These are phyloP conservation scores for Aureobasidium lini DNA, from an alignment of 2,329 filamentous ascomycete genomes.

Conservation along the genomic window DNA sequence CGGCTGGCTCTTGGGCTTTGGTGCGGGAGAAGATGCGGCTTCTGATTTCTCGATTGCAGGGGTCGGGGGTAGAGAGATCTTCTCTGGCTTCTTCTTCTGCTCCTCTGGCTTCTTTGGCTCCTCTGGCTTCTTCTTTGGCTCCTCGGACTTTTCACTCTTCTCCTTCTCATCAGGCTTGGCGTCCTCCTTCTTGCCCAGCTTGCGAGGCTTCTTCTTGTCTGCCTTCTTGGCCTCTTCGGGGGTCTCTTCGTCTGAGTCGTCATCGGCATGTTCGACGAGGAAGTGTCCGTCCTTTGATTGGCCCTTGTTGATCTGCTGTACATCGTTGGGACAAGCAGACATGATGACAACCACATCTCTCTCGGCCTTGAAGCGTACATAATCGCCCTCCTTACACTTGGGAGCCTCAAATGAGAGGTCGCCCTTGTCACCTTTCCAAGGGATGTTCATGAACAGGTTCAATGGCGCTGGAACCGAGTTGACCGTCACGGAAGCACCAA, in stretches of 20 bases:
- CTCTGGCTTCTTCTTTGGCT: not conserved
- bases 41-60: not conserved
- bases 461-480: conserved; percentile 41
- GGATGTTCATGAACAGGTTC: conserved; percentile 43
- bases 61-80: not conserved
- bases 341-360: conserved; percentile 41
- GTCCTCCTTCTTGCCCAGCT: not conserved
- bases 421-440: conserved; percentile 33
- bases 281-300: conserved; percentile 40
- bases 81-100: not conserved
- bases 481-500: conserved; percentile 42
- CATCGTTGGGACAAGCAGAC: conserved; percentile 41
- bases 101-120: not conserved
- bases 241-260: conserved; percentile 12
- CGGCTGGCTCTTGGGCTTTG: not conserved
- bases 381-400: conserved; percentile 35
- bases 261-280: conserved; percentile 27
- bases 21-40: not conserved
- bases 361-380: conserved; percentile 36
- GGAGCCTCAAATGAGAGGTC: conserved; percentile 35
- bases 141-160: not conserved
- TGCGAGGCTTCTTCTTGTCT: conserved; percentile 5
- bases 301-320: conserved; percentile 35
- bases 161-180: not conserved
- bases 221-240: conserved; percentile 2